These are phyloP conservation scores for Phytophthora sojae DNA, from an alignment of 352 stramenopile genomes.

Conservation along the genomic window DNA sequence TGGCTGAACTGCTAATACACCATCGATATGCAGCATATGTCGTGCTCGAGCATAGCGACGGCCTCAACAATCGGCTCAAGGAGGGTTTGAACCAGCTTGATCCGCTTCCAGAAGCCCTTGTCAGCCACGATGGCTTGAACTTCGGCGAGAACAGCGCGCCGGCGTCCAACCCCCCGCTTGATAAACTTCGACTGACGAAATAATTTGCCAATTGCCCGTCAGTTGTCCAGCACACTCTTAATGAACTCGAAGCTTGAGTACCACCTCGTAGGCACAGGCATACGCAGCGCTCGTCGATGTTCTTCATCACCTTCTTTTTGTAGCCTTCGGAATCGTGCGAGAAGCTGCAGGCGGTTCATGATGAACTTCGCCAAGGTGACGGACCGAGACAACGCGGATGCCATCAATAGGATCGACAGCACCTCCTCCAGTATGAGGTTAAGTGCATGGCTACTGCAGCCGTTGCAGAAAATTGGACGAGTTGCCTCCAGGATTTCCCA, in stretches of 20 bases:
- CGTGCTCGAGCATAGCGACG: slow-evolving; percentile 4
- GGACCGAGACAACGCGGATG: neutral
- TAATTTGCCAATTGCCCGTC: neutral
- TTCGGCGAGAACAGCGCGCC: neutral
- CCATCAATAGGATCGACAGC: neutral
- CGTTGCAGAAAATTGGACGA: too few species aligned
- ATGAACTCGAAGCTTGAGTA: slow-evolving; percentile 7
- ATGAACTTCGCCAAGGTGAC: slow-evolving; percentile 8
- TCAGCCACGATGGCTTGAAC: neutral
- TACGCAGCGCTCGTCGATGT: neutral
- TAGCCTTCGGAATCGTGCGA: neutral
- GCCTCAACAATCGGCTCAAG: neutral
- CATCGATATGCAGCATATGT: slow-evolving; percentile 3
- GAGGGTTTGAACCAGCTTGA: neutral
- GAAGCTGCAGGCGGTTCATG: slow-evolving; percentile 1
- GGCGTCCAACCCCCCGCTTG: neutral
- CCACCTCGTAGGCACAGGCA: neutral
- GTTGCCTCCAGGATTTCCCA: too few species aligned
- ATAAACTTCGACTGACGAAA: slow-evolving; percentile 8
- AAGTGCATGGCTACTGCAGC: too few species aligned
- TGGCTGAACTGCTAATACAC: slow-evolving; percentile 19
- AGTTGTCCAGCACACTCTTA: slow-evolving; percentile 5
- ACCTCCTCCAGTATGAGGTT: slow-evolving; percentile 3
- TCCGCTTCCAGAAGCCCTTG: neutral
- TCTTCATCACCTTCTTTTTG: slow-evolving; percentile 3